Conservation (phyloP, 2,329 filamentous ascomycete genomes). For the Aspergillus jensenii region DNA sequence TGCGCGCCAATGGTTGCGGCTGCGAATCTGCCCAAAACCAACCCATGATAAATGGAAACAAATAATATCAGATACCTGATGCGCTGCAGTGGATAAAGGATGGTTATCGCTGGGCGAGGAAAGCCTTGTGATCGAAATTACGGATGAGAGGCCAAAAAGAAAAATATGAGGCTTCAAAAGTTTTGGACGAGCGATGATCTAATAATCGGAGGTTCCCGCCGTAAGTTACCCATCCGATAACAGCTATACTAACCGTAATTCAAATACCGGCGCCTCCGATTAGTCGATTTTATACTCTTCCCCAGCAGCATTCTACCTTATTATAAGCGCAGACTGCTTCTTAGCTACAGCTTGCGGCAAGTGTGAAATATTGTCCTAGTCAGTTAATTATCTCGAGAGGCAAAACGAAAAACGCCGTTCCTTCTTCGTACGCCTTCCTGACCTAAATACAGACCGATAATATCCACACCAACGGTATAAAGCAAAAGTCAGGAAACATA, state of each 20-base stretch:
- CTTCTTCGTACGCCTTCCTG: slow-evolving; percentile 15
- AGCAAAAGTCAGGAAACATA: not conserved
- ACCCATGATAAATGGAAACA: slow-evolving; percentile 51
- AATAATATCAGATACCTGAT: slow-evolving; percentile 7
- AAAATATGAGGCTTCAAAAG: slow-evolving; percentile 4
- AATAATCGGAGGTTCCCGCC: slow-evolving; percentile 5
- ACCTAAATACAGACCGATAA: slow-evolving; percentile 3
- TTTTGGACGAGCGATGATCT: slow-evolving; percentile 9
- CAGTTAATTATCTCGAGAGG: not conserved
- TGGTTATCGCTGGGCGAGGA: not conserved
- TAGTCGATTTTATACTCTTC: not conserved
- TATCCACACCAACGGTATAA: slow-evolving; percentile 8
- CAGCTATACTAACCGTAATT: not conserved
- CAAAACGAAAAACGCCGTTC: slow-evolving; percentile 13
- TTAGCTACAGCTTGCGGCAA: not conserved
- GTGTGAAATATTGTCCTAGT: not conserved
- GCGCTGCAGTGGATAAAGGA: slow-evolving; percentile 14
- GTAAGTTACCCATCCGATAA: not conserved
- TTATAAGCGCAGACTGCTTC: not conserved
- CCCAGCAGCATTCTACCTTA: not conserved
- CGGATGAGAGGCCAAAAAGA: not conserved
- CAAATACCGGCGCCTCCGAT: not conserved
- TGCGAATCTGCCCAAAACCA: slow-evolving; percentile 68
- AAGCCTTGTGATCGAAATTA: too few relatives aligned
- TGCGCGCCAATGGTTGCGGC: slow-evolving; percentile 45